phyloP scores from a whole-genome alignment of 2,329 filamentous ascomycete species.

The Aciculosporium take region DNA sequence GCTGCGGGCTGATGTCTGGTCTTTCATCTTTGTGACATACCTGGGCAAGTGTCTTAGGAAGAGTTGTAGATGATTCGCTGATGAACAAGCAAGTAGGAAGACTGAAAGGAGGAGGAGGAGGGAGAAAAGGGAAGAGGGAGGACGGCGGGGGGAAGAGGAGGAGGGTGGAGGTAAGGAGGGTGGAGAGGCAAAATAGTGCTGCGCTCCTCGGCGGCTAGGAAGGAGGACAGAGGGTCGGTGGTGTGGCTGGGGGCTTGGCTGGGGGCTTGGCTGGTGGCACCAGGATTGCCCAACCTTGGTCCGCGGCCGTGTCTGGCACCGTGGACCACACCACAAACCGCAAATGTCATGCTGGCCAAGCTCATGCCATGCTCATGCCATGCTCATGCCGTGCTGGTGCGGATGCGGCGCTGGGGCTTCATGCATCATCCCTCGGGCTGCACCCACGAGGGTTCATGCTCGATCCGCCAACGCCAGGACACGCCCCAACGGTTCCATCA shows the following conservation, averaged over 20 bases:
- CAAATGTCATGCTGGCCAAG: not conserved
- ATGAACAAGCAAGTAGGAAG: not conserved
- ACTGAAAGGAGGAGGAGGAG: not conserved
- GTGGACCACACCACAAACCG: not conserved
- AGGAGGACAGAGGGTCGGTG: not conserved
- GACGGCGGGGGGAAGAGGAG: not conserved
- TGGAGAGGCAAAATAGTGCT: constrained; percentile 4
- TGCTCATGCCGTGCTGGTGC: too few relatives aligned
- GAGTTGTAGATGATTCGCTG: constrained; percentile 3
- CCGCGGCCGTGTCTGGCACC: not conserved
- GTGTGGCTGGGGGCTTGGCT: not conserved
- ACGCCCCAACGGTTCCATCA: not conserved
- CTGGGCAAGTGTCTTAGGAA: constrained; percentile 1
- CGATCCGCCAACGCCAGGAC: not conserved
- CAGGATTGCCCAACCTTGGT: not conserved
- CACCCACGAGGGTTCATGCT: not conserved
- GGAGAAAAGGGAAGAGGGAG: not conserved
- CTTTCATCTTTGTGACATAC: not conserved
- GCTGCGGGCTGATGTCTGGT: not conserved
- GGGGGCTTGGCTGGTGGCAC: not conserved
- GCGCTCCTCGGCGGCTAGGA: not conserved
- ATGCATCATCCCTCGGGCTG: not conserved
- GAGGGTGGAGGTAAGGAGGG: constrained; percentile 3
- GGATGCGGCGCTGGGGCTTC: not conserved
- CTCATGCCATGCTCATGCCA: not conserved